These are phyloP conservation scores for Boechera stricta DNA, from an alignment of 345 rosid genomes.

Conservation along the genomic window DNA sequence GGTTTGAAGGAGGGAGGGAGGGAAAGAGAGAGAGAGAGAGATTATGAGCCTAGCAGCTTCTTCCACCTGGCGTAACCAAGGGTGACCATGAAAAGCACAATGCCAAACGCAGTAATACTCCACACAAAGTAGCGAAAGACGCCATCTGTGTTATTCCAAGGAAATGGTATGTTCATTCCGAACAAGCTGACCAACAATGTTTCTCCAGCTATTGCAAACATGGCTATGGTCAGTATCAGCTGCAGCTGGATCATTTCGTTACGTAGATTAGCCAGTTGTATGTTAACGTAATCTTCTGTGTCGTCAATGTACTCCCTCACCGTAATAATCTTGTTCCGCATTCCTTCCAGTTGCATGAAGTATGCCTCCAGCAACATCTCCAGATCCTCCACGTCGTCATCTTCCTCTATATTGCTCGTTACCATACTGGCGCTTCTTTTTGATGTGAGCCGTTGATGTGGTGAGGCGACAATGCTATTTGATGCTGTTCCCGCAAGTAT, in stretches of 20 bases:
- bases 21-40: not conserved
- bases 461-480: conserved; percentile 45
- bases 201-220: conserved; percentile 71
- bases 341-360: conserved; percentile 95
- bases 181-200: conserved; percentile 67
- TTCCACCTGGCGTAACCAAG: too few relatives aligned
- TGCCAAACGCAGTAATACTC: too few relatives aligned
- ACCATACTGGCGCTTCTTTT: conserved; percentile 66
- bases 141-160: conserved; percentile 25
- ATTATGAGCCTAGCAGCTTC: too few relatives aligned
- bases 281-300: conserved; percentile 92
- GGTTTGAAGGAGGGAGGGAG: not conserved
- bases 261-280: conserved; percentile 87
- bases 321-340: conserved; percentile 87
- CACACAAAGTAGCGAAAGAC: too few relatives aligned
- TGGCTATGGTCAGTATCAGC: conserved; percentile 75
- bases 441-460: conserved; percentile 56
- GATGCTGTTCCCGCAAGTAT: conserved; percentile 54
- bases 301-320: conserved; percentile 96
- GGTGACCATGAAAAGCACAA: too few relatives aligned
- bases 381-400: conserved; percentile 77
- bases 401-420: conserved; percentile 58
- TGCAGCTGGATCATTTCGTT: conserved; percentile 91
- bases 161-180: conserved; percentile 84
- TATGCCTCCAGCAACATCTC: conserved; percentile 96